Conservation (phyloP, 192 early-diverging fungal species). For the Mortierella antarctica region DNA sequence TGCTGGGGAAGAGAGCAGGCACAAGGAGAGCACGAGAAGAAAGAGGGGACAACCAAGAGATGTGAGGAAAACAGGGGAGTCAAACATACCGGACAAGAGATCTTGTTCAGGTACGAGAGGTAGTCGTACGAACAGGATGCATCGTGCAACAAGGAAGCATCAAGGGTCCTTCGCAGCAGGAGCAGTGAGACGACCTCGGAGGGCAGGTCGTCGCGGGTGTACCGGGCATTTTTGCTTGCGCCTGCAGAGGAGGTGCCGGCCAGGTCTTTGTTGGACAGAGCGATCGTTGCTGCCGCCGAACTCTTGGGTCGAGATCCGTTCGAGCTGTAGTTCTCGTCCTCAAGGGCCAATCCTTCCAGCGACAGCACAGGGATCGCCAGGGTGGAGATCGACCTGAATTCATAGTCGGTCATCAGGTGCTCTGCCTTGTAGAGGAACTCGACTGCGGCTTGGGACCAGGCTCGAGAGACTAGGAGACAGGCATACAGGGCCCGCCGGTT, state of each 20-base stretch:
- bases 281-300: no score
- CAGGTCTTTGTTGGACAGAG: not conserved
- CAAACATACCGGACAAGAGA: slow-evolving; percentile 40
- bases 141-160: slow-evolving; percentile 30
- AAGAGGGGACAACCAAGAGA: not conserved
- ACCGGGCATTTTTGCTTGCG: not conserved
- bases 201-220: not conserved
- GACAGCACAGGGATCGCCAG: not conserved
- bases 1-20: not conserved
- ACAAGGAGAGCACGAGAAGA: not conserved
- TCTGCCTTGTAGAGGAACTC: slow-evolving; percentile 51
- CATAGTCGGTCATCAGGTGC: slow-evolving; percentile 30
- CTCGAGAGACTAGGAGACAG: slow-evolving; percentile 42
- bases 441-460: slow-evolving; percentile 47
- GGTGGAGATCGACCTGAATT: slow-evolving; percentile 4
- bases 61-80: not conserved
- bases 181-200: slow-evolving; percentile 10
- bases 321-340: not conserved
- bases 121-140: slow-evolving; percentile 32
- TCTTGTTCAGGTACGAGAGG: slow-evolving; percentile 35
- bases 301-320: no score
- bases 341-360: not conserved
- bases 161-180: slow-evolving; percentile 25
- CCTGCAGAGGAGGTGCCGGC: not conserved
- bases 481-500: slow-evolving; percentile 30